These are phyloP conservation scores for Xylariaceae sp. DNA, from an alignment of 2,329 filamentous ascomycete species.

Conservation along the genomic window DNA sequence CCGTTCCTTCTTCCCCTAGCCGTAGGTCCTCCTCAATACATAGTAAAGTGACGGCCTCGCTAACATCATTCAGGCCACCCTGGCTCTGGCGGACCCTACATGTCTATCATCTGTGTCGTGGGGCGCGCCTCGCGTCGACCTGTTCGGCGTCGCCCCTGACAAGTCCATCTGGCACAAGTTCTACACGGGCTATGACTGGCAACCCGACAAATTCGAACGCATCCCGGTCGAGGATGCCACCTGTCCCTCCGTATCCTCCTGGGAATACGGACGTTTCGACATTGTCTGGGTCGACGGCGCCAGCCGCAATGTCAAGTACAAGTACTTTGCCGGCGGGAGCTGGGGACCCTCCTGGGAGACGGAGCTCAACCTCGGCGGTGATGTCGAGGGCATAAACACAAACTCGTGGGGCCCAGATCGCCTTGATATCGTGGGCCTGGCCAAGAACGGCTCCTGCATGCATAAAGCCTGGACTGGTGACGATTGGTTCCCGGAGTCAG, in stretches of 20 bases:
- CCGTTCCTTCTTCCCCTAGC: not conserved
- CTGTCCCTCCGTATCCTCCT: conserved; percentile 19
- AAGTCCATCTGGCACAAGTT: conserved; percentile 18
- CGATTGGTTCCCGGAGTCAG: conserved; percentile 1
- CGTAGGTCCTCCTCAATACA: not conserved
- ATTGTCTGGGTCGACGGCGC: conserved; percentile 16
- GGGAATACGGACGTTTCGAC: conserved; percentile 20
- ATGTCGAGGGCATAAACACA: conserved; percentile 3
- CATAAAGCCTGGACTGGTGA: conserved; percentile 25
- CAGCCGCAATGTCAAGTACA: conserved; percentile 17
- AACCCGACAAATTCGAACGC: conserved; percentile 18
- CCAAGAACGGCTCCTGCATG: conserved; percentile 14
- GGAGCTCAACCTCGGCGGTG: conserved; percentile 15
- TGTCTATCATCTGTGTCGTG: conserved; percentile 13
- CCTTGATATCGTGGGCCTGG: conserved; percentile 18
- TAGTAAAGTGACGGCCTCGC: not conserved
- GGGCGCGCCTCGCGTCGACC: conserved; percentile 17
- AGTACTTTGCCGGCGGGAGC: conserved; percentile 19
- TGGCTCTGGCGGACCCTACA: not conserved
- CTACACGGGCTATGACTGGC: conserved; percentile 22
- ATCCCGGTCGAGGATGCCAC: conserved; percentile 10
- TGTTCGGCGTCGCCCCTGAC: conserved; percentile 12
- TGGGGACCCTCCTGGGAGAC: conserved; percentile 23
- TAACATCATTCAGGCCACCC: conserved; percentile 5
- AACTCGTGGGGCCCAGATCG: conserved; percentile 18